Conservation (phyloP, 768 basidiomycete genomes). For the Auricularia sp. region DNA sequence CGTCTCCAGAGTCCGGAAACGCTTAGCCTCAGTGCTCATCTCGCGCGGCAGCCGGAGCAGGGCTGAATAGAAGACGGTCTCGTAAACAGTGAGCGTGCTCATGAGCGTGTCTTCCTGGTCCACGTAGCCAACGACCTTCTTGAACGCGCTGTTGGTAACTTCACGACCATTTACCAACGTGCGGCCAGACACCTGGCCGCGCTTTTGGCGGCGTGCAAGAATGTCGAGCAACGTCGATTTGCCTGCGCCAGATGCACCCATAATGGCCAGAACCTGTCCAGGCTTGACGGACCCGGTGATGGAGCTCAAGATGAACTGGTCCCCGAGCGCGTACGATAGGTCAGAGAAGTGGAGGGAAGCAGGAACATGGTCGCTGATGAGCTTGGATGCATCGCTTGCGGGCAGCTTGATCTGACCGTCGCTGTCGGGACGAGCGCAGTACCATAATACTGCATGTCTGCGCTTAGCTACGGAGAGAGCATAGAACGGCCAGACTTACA, state of each 20-base stretch:
- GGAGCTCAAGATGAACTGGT: constrained; percentile 60
- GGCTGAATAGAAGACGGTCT: constrained; percentile 92
- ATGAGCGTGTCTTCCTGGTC: constrained; percentile 98
- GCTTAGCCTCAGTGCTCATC: constrained; percentile 94
- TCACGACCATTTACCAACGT: constrained; percentile 80
- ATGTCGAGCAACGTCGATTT: constrained; percentile 97
- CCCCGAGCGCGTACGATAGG: constrained; percentile 66
- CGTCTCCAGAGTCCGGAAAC: constrained; percentile 87
- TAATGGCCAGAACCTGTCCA: constrained; percentile 88
- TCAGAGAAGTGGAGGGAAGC: constrained; percentile 85
- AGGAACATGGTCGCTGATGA: constrained; percentile 92
- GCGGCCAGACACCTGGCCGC: constrained; percentile 61
- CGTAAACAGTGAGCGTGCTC: constrained; percentile 95
- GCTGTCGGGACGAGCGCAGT: constrained; percentile 53
- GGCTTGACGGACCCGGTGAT: constrained; percentile 80
- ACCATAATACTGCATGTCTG: constrained; percentile 64
- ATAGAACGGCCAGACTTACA: constrained; percentile 26
- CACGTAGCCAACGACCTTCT: constrained; percentile 84
- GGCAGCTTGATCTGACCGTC: constrained; percentile 71
- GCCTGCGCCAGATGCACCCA: constrained; percentile 94
- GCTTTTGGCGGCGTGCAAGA: constrained; percentile 81
- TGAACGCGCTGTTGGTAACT: constrained; percentile 65
- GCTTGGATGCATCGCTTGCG: constrained; percentile 66
- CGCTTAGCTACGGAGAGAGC: neutral
- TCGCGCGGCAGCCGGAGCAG: constrained; percentile 82